Evolutionary conservation across 2,329 filamentous ascomycete species (phyloP).

Genomic region (Elsinoe necatrix): DNA sequence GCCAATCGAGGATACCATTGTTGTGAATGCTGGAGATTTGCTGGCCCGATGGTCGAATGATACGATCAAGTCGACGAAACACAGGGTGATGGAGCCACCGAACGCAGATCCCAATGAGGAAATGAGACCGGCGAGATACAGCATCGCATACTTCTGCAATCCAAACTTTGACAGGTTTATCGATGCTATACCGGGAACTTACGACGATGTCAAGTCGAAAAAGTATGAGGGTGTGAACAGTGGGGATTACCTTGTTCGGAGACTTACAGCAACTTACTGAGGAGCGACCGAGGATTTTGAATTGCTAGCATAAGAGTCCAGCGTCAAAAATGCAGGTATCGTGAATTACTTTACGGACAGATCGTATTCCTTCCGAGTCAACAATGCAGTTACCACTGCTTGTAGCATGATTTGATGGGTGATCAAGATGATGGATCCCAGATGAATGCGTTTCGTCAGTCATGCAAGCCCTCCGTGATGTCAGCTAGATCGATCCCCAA

Average conservation of each 20-base stretch:
- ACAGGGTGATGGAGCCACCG: constrained; percentile 82
- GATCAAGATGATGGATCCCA: no score
- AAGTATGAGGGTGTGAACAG: constrained; percentile 73
- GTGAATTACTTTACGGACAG: neutral
- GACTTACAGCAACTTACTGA: constrained; percentile 61
- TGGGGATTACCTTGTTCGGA: constrained; percentile 71
- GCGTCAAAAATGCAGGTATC: neutral
- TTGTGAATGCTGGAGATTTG: constrained; percentile 83
- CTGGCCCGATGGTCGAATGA: constrained; percentile 86
- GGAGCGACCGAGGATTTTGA: no score
- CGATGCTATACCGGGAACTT: constrained; percentile 74
- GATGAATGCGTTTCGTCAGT: no score
- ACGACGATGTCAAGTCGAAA: constrained; percentile 53
- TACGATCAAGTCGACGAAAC: constrained; percentile 80
- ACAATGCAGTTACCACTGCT: no score
- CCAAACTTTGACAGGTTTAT: constrained; percentile 70
- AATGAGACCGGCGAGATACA: constrained; percentile 66
- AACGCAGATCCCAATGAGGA: constrained; percentile 34
- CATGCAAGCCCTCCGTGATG: no score
- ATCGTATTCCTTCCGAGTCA: no score
- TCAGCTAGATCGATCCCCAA: no score
- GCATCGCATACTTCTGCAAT: constrained; percentile 88
- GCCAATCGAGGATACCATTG: constrained; percentile 71
- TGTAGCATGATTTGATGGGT: no score
- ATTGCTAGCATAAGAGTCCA: neutral